These are phyloP conservation scores for Malus hybrid DNA, from an alignment of 331 rosid species.

Conservation along the genomic window DNA sequence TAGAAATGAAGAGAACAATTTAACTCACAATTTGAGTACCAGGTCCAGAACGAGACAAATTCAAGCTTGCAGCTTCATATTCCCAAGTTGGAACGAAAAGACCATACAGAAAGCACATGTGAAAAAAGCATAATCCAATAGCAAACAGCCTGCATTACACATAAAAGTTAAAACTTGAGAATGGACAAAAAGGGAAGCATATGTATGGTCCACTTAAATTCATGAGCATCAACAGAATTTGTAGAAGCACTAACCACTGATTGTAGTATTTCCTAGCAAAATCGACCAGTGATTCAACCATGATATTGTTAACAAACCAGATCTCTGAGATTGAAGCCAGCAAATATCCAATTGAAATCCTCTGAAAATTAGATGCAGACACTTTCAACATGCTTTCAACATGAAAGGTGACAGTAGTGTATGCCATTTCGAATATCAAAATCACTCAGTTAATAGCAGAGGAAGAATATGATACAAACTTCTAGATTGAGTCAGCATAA, in stretches of 20 bases:
- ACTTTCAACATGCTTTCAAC: neutral
- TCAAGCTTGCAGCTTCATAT: constrained; percentile 16
- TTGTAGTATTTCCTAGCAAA: constrained; percentile 59
- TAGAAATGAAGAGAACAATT: neutral
- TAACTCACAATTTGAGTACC: constrained; percentile 45
- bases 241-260: constrained; percentile 56
- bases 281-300: constrained; percentile 43
- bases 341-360: constrained; percentile 75
- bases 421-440: neutral
- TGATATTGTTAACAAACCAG: constrained; percentile 49
- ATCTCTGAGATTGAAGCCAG: constrained; percentile 64
- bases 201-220: neutral
- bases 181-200: neutral
- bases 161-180: constrained; percentile 14
- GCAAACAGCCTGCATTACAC: constrained; percentile 51
- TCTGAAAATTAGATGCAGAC: constrained; percentile 32
- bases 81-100: constrained; percentile 65
- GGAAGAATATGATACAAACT: neutral
- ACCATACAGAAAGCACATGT: constrained; percentile 52
- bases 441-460: constrained; percentile 10
- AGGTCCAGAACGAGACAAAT: constrained; percentile 22
- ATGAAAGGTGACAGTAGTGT: neutral
- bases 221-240: neutral
- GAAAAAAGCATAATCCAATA: constrained; percentile 43
- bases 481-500: neutral